Evolutionary conservation across 495 filamentous ascomycete species (phyloP).

Genomic region (Penicillium crystallinum): DNA sequence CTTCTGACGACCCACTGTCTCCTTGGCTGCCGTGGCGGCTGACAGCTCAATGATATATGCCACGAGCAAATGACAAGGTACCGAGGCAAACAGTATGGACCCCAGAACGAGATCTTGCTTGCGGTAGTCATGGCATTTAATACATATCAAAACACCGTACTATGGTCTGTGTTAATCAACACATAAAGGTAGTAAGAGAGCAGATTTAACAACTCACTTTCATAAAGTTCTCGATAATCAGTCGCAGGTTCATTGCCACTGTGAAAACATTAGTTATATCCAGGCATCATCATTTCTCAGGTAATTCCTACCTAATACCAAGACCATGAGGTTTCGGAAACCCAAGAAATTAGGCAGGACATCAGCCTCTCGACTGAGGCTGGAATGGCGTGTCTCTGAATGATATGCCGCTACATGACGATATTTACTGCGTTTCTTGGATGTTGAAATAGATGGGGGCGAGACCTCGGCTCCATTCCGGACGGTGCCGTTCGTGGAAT

Average conservation of each 20-base stretch:
- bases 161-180: conserved; percentile 26
- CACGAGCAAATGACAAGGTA: conserved; percentile 83
- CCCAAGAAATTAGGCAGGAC: conserved; percentile 78
- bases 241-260: conserved; percentile 88
- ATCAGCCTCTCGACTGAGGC: conserved; percentile 75
- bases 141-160: conserved; percentile 92
- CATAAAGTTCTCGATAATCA: conserved; percentile 95
- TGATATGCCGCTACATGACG: conserved; percentile 86
- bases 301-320: conserved; percentile 65
- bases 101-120: conserved; percentile 72
- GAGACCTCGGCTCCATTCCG: conserved; percentile 4
- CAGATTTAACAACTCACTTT: conserved; percentile 55
- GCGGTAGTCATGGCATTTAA: conserved; percentile 84
- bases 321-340: conserved; percentile 93
- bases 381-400: conserved; percentile 62
- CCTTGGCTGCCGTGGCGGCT: conserved; percentile 70
- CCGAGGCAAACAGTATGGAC: conserved; percentile 69
- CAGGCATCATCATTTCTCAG: not conserved
- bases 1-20: conserved; percentile 56
- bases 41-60: conserved; percentile 82
- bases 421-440: conserved; percentile 55
- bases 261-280: conserved; percentile 14
- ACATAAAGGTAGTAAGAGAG: not conserved
- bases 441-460: not conserved
- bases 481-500: conserved; percentile 5